A percentile compares a stretch with the other conserved stretches of the same genome.
These are phyloP conservation scores for Danielia reshetovae DNA, from an alignment of 805 yeast species.

Conservation along the genomic window DNA sequence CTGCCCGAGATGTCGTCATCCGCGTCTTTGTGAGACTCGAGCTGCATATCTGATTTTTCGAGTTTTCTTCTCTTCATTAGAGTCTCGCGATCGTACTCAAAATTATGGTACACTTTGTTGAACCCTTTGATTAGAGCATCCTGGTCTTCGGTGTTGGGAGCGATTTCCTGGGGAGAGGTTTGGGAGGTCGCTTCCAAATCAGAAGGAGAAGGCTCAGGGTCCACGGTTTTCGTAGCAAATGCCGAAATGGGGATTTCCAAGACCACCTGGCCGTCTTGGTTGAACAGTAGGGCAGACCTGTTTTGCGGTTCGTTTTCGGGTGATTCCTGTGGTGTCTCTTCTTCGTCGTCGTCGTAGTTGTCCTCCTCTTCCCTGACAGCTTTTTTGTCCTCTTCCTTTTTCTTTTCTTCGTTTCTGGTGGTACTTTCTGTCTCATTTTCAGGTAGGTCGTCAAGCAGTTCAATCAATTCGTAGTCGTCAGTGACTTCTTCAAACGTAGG, in stretches of 20 bases:
- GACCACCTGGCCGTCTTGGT: constrained; percentile 28
- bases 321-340: constrained; percentile 21
- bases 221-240: constrained; percentile 9
- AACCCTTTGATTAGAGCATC: constrained; percentile 53
- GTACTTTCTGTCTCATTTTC: background rate
- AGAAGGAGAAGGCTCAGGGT: constrained; percentile 6
- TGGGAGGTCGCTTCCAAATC: constrained; percentile 9
- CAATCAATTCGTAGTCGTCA: constrained; percentile 35
- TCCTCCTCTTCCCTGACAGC: constrained; percentile 17
- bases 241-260: constrained; percentile 33
- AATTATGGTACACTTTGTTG: constrained; percentile 69
- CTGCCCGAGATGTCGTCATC: constrained; percentile 30
- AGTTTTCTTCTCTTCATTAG: constrained; percentile 69
- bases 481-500: constrained; percentile 26
- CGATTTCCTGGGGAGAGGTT: constrained; percentile 7
- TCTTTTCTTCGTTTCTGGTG: background rate
- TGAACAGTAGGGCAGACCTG: constrained; percentile 11
- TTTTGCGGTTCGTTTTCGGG: constrained; percentile 3
- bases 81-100: constrained; percentile 74
- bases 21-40: constrained; percentile 33
- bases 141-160: constrained; percentile 32
- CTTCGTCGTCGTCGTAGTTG: constrained; percentile 19
- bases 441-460: constrained; percentile 21
- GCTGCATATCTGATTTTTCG: constrained; percentile 74
- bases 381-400: too few species aligned